A percentile compares a stretch with the other conserved stretches of the same genome.
Conservation (phyloP, 768 basidiomycete genomes). For the Cubamyces sp. region DNA sequence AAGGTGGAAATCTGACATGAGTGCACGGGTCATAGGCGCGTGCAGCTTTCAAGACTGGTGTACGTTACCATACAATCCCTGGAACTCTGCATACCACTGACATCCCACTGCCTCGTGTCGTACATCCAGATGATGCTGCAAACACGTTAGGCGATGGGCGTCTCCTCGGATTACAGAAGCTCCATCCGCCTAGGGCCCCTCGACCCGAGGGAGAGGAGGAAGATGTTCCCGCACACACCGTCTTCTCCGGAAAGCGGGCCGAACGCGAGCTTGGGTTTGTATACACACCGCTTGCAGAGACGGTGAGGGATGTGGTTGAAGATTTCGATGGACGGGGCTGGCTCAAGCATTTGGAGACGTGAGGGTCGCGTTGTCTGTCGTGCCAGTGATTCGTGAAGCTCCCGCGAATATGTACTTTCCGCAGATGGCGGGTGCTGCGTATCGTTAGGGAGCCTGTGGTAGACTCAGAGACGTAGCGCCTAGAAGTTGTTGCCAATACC, state of each 20-base stretch:
- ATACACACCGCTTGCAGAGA: constrained; percentile 44
- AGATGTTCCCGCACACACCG: constrained; percentile 5
- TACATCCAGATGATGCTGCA: constrained; percentile 15
- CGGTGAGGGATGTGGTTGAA: constrained; percentile 42
- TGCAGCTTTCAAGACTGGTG: constrained; percentile 27
- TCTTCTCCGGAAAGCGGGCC: constrained; percentile 36
- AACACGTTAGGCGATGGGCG: background rate
- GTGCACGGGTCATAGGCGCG: background rate
- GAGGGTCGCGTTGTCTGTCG: too few species aligned
- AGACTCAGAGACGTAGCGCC: constrained; percentile 52
- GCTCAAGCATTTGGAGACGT: constrained; percentile 6
- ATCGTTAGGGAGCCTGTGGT: too few species aligned
- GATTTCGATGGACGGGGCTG: constrained; percentile 48
- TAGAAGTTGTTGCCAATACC: constrained; percentile 38
- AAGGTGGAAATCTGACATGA: background rate
- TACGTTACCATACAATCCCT: background rate
- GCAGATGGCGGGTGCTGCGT: constrained; percentile 40
- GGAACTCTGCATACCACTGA: background rate
- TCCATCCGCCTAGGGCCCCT: constrained; percentile 24
- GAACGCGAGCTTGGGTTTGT: constrained; percentile 45
- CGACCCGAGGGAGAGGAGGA: constrained; percentile 20
- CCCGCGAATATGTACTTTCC: too few species aligned
- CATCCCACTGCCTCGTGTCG: background rate
- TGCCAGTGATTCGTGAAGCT: too few species aligned
- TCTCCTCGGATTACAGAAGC: constrained; percentile 11